phyloP scores from a whole-genome alignment of 1,139 yeast genomes.

The Kodamaea derodonti region DNA sequence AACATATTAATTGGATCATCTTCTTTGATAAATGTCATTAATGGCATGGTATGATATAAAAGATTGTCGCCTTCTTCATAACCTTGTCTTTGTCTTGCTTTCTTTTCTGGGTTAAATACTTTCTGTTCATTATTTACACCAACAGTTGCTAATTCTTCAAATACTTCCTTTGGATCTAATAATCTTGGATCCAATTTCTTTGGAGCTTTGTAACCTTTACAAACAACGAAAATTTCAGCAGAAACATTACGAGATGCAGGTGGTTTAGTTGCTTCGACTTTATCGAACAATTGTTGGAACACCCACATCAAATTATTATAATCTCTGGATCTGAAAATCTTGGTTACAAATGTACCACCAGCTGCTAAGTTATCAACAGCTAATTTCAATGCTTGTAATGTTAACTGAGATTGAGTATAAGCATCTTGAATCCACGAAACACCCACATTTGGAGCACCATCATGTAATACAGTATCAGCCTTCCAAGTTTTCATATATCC shows the following conservation, averaged over 20 bases:
- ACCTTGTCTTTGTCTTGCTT: conserved; percentile 90
- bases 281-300: conserved; percentile 89
- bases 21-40: conserved; percentile 73
- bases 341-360: conserved; percentile 97
- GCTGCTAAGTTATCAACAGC: conserved; percentile 92
- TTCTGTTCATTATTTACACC: conserved; percentile 85
- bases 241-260: conserved; percentile 98
- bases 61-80: conserved; percentile 92
- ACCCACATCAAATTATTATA: conserved; percentile 97
- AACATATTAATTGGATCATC: conserved; percentile 83
- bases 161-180: conserved; percentile 87
- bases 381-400: conserved; percentile 84
- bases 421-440: conserved; percentile 99
- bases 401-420: conserved; percentile 93
- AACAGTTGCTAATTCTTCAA: conserved; percentile 82
- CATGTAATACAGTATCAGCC: conserved; percentile 96
- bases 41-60: conserved; percentile 67
- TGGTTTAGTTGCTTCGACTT: conserved; percentile 97
- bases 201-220: conserved; percentile 95
- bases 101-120: conserved; percentile 89
- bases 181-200: conserved; percentile 89
- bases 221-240: conserved; percentile 96
- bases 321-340: conserved; percentile 95
- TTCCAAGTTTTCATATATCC: conserved; percentile 99
- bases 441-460: conserved; percentile 99